phyloP scores from a whole-genome alignment of 2,329 filamentous ascomycete genomes.

The Nothophoma quercina region DNA sequence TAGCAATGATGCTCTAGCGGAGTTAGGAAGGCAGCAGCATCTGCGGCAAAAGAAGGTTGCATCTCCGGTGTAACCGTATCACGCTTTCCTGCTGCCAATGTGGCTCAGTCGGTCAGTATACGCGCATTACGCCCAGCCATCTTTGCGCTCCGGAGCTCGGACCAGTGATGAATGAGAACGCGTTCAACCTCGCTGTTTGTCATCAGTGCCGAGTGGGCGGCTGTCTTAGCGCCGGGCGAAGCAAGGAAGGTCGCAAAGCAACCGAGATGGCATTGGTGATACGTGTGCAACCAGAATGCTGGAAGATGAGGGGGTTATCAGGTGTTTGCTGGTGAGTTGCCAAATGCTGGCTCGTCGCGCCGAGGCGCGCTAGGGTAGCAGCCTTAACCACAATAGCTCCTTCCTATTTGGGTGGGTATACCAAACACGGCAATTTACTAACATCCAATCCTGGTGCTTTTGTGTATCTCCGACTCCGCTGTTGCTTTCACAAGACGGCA shows the following conservation, averaged over 20 bases:
- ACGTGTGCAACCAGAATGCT: slow-evolving; percentile 31
- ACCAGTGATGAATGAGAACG: slow-evolving; percentile 32
- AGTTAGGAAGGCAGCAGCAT: slow-evolving; percentile 16
- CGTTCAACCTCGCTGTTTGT: slow-evolving; percentile 15
- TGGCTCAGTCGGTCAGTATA: slow-evolving; percentile 18
- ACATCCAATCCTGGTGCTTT: slow-evolving; percentile 27
- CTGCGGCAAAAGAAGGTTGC: slow-evolving; percentile 11
- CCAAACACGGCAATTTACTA: slow-evolving; percentile 33
- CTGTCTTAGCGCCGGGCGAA: slow-evolving; percentile 12
- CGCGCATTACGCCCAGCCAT: slow-evolving; percentile 8
- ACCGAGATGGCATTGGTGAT: slow-evolving; percentile 27
- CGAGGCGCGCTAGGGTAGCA: slow-evolving; percentile 27
- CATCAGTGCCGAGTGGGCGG: slow-evolving; percentile 19
- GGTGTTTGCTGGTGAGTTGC: slow-evolving; percentile 23
- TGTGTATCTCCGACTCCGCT: slow-evolving; percentile 39
- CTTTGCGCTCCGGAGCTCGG: slow-evolving; percentile 30
- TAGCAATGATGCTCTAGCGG: slow-evolving; percentile 8
- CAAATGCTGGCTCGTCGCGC: slow-evolving; percentile 24
- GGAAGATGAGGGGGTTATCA: slow-evolving; percentile 22
- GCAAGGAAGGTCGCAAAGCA: slow-evolving; percentile 36
- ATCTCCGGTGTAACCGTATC: slow-evolving; percentile 14
- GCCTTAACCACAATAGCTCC: slow-evolving; percentile 22
- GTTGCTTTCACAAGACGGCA: slow-evolving; percentile 27
- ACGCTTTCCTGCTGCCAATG: slow-evolving; percentile 12
- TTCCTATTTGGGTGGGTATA: slow-evolving; percentile 33